Evolutionary conservation across 345 rosid species (phyloP).

Genomic region (Acer saccharum): DNA sequence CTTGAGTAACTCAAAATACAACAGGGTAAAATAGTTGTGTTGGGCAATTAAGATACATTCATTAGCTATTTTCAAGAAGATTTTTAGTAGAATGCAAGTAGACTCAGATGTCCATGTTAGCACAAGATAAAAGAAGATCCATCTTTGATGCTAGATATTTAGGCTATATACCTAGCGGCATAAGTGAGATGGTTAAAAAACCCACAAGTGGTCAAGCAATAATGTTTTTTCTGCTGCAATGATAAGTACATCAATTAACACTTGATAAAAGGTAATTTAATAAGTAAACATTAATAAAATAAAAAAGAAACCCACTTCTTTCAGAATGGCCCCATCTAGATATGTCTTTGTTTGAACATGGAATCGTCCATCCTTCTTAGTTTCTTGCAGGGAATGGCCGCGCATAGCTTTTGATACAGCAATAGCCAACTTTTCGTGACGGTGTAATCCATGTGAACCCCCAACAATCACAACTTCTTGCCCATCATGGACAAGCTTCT

Average conservation of each 20-base stretch:
- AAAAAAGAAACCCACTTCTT: constrained; percentile 65
- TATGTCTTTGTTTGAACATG: constrained; percentile 95
- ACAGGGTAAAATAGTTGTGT: neutral
- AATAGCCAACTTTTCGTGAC: constrained; percentile 95
- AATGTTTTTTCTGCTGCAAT: neutral
- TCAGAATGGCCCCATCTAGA: constrained; percentile 94
- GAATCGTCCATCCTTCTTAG: constrained; percentile 90
- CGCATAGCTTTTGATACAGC: constrained; percentile 98
- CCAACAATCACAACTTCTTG: constrained; percentile 94
- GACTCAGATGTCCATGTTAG: neutral
- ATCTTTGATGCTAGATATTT: neutral
- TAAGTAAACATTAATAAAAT: neutral
- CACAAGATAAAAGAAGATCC: constrained; percentile 1
- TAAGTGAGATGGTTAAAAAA: neutral
- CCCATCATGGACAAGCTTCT: constrained; percentile 87
- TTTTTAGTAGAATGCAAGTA: neutral
- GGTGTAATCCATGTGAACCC: constrained; percentile 86
- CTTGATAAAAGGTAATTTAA: neutral
- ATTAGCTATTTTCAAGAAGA: neutral
- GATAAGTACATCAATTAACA: neutral
- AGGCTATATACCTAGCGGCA: neutral
- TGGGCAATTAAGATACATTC: neutral
- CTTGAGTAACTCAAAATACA: neutral
- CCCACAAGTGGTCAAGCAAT: neutral
- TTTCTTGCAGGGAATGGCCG: constrained; percentile 96